Evolutionary conservation across 192 early-diverging fungal species (phyloP).

Genomic region (Thoreauomyces humboldtii): DNA sequence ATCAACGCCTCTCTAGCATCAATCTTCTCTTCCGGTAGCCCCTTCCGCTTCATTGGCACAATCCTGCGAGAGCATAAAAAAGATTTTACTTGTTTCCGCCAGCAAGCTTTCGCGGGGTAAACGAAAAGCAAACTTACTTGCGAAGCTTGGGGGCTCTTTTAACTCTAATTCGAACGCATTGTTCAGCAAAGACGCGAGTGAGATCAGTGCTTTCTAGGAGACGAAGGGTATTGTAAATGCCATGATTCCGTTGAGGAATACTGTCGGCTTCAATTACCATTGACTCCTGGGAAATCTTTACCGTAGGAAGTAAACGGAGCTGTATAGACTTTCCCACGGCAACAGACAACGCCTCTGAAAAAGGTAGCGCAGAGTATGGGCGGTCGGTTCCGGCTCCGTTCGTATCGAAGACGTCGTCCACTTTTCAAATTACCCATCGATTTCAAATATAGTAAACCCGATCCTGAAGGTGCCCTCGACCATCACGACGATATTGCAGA

Average conservation of each 20-base stretch:
- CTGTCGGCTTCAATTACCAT: not conserved
- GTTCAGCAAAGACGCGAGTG: constrained; percentile 16
- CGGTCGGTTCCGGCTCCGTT: no score
- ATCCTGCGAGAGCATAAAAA: no score
- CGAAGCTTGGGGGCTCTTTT: constrained; percentile 18
- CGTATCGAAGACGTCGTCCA: no score
- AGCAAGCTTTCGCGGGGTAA: no score
- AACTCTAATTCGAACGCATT: constrained; percentile 14
- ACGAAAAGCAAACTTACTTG: no score
- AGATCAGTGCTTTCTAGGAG: constrained; percentile 19
- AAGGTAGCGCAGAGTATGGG: no score
- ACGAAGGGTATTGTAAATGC: no score
- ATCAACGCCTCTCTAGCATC: no score
- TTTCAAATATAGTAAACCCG: constrained; percentile 22
- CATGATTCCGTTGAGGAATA: no score
- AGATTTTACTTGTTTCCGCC: no score
- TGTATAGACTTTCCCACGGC: constrained; percentile 9
- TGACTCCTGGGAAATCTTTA: constrained; percentile 16
- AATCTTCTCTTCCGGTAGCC: no score
- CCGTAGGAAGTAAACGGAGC: constrained; percentile 13
- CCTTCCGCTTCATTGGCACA: no score
- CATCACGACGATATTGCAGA: constrained; percentile 12
- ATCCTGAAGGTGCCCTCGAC: constrained; percentile 14
- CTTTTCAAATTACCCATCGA: constrained; percentile 6
- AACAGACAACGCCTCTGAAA: constrained; percentile 19